Percentiles rank a stretch among this genome's conserved stretches.
phyloP scores from a whole-genome alignment of 352 stramenopile species.

The Phytopythium chamaehyphon region DNA sequence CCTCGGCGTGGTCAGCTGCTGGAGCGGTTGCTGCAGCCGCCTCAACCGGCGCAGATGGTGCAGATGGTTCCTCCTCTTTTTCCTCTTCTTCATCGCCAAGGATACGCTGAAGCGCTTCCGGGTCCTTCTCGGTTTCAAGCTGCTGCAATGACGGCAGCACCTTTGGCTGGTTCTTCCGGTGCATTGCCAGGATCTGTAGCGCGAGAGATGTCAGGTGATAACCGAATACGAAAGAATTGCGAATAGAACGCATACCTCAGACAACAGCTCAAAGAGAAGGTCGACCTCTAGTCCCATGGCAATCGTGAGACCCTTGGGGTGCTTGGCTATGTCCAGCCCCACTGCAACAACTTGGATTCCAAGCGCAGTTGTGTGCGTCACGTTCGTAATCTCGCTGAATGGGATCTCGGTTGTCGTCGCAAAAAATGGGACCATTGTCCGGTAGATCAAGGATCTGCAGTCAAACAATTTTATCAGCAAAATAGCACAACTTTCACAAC shows the following conservation, averaged over 20 bases:
- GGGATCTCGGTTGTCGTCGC: conserved; percentile 57
- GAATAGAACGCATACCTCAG: conserved; percentile 29
- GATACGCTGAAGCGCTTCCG: conserved; percentile 42
- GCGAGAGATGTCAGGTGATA: background rate
- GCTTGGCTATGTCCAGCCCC: conserved; percentile 32
- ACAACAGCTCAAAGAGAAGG: conserved; percentile 64
- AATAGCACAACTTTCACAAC: too few relatives aligned
- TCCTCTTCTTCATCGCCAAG: conserved; percentile 61
- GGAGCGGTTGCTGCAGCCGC: background rate
- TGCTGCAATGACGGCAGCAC: conserved; percentile 25
- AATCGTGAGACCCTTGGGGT: conserved; percentile 58
- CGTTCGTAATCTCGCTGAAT: conserved; percentile 49
- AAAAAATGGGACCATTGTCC: conserved; percentile 74
- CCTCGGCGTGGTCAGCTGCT: background rate
- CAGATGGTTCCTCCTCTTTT: conserved; percentile 35
- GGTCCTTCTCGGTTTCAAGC: conserved; percentile 35
- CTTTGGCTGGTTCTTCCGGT: conserved; percentile 29
- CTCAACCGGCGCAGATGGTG: background rate
- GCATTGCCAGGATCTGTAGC: conserved; percentile 47
- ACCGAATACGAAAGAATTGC: background rate
- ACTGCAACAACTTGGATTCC: conserved; percentile 64
- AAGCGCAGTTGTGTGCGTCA: conserved; percentile 53
- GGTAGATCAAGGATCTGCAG: conserved; percentile 68
- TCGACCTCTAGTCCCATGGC: conserved; percentile 76
- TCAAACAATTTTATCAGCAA: too few relatives aligned